Evolutionary conservation across 306 rosid genomes (phyloP).

Genomic region (Astragalus membranaceus): DNA sequence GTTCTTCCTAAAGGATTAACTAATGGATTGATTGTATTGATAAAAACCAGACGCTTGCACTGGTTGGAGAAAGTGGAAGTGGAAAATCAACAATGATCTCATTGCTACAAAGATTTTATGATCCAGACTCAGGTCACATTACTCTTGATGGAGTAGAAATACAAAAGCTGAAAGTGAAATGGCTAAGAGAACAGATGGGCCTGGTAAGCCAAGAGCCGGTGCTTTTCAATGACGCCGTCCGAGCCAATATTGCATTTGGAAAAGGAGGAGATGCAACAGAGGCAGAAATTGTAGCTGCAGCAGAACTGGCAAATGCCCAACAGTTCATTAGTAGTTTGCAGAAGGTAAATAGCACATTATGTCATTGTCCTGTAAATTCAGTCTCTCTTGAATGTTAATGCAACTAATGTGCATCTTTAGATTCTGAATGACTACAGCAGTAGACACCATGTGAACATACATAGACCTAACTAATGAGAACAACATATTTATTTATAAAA

Average conservation of each 20-base stretch:
- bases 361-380: neutral
- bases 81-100: conserved; percentile 81
- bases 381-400: neutral
- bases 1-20: neutral
- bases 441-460: neutral
- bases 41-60: conserved; percentile 51
- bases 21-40: neutral
- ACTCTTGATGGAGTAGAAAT: conserved; percentile 56
- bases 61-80: conserved; percentile 86
- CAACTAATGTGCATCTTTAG: neutral
- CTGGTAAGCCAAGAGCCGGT: conserved; percentile 79
- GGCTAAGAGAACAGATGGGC: conserved; percentile 85
- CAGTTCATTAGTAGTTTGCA: conserved; percentile 60
- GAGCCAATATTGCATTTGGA: conserved; percentile 70
- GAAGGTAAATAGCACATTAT: conserved; percentile 26
- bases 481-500: neutral
- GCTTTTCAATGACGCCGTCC: conserved; percentile 61
- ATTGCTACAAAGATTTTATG: conserved; percentile 63
- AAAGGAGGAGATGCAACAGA: conserved; percentile 56
- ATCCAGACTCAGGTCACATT: conserved; percentile 60
- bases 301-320: conserved; percentile 58
- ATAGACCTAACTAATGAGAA: neutral
- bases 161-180: conserved; percentile 46
- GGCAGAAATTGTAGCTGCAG: conserved; percentile 52
- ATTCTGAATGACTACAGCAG: neutral